These are phyloP conservation scores for Leucaena leucocephala DNA, from an alignment of 306 rosid genomes.

Conservation along the genomic window DNA sequence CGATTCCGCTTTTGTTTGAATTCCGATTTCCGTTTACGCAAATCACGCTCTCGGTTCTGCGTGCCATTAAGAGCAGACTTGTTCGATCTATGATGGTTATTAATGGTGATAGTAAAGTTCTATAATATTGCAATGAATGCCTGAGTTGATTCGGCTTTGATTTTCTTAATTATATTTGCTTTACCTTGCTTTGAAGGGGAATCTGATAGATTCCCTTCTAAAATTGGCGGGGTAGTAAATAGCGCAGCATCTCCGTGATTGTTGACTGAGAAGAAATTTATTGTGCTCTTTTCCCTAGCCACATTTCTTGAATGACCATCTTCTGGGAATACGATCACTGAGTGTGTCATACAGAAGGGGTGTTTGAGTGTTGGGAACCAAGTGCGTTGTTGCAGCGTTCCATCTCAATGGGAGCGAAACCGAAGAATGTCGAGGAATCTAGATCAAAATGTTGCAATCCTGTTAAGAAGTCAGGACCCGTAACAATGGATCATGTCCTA, in stretches of 20 bases:
- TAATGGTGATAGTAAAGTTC: background rate
- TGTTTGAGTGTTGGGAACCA: background rate
- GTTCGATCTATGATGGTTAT: slow-evolving; percentile 37
- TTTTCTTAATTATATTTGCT: slow-evolving; percentile 26
- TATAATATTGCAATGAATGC: slow-evolving; percentile 13
- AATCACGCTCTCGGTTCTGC: background rate
- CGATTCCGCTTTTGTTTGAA: slow-evolving; percentile 35
- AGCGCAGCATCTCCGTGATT: slow-evolving; percentile 5
- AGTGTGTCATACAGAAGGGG: background rate
- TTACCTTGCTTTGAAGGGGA: slow-evolving; percentile 22
- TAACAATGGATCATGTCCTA: slow-evolving; percentile 87
- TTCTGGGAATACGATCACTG: slow-evolving; percentile 18
- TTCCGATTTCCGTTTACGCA: slow-evolving; percentile 20
- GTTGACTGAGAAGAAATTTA: background rate
- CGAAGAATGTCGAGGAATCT: slow-evolving; percentile 33
- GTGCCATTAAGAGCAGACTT: background rate
- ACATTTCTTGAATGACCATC: slow-evolving; percentile 23
- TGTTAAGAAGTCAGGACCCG: slow-evolving; percentile 65
- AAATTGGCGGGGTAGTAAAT: background rate
- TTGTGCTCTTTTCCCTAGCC: background rate
- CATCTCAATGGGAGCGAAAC: slow-evolving; percentile 42
- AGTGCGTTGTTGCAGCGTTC: slow-evolving; percentile 19
- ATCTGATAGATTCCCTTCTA: slow-evolving; percentile 29
- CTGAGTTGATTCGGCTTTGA: background rate
- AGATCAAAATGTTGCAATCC: slow-evolving; percentile 54